Evolutionary conservation across 2,329 filamentous ascomycete genomes (phyloP), one percentile per base, ranked within the genome.

Genomic region (Fusarium beomiforme): DNA sequence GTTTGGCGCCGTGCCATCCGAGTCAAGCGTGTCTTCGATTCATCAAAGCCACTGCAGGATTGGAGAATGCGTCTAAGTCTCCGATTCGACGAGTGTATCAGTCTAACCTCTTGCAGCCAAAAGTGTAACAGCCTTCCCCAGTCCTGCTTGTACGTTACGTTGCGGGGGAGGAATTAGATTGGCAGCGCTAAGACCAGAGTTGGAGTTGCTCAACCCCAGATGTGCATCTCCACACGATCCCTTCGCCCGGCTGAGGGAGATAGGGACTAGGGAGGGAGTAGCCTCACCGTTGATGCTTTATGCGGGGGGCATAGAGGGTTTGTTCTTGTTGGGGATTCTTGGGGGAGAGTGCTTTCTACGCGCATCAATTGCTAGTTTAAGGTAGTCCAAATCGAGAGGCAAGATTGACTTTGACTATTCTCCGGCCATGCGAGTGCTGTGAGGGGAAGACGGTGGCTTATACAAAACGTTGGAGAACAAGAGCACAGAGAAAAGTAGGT

Each of bases 211-310:
- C 39, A 55, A 55, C 72, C 64, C 66, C 70, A 65, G 64, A 61
- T 60, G 31, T 24, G 33, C 49, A 75, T 75, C 74, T 64, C 74
- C 74, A 75, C 74, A 76, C 64, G 50, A 69, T 74, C 74, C 74
- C 57, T 76, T 76, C 72, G 71, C 63, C 74, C 74, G 74, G 62
- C 41, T 65, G 60, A 61, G 44, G 50, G 29, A 56, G 37, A 64
- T 59, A 47, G 42, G 41, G 47, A 51, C 47, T 24, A 51, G 47
- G 47, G 31, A 37, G 21, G 31, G 47, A 23, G 23, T n/a, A 66
- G 49, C 43, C 63, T 71, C 67, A 65, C 73, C 69, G 73, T 73
- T 53, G 31, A 39, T 61, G 33, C 16, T 31, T 63, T 51, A 43
- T 69, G 67, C 46, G 67, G 69, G 70, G 33, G 50, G 16, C 1